Evolutionary conservation across 345 rosid species (phyloP).

Genomic region (Syzygium grande): DNA sequence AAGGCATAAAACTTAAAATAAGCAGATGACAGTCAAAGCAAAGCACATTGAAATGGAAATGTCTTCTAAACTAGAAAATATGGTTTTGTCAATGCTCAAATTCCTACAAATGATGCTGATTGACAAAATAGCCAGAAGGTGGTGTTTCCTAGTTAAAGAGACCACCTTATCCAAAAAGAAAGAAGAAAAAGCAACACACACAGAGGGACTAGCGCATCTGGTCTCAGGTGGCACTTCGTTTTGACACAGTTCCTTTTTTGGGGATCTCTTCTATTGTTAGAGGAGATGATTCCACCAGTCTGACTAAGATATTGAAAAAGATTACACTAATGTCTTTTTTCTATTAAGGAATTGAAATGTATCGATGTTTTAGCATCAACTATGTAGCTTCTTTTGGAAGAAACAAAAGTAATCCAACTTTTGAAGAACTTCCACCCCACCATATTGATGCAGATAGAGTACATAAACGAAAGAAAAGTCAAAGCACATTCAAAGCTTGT

Average conservation of each 20-base stretch:
- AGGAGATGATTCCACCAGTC: not conserved
- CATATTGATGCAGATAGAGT: not conserved
- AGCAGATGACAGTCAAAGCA: not conserved
- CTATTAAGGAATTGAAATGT: not conserved
- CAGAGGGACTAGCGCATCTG: not conserved
- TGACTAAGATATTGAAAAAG: not conserved
- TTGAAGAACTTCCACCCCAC: not conserved
- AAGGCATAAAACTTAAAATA: not conserved
- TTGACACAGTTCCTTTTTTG: not conserved
- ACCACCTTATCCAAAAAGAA: not conserved
- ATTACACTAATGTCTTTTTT: not conserved
- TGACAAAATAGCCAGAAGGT: not conserved
- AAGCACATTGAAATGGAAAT: not conserved
- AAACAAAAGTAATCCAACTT: not conserved
- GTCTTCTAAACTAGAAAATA: not conserved
- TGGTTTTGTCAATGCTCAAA: not conserved
- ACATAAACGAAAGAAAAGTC: not conserved
- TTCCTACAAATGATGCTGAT: not conserved
- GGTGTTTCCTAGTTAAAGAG: not conserved
- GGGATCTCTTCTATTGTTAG: not conserved
- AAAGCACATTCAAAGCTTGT: not conserved
- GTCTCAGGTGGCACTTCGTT: not conserved
- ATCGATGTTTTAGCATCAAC: not conserved
- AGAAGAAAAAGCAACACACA: not conserved
- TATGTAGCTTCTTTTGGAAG: not conserved